phyloP scores from a whole-genome alignment of 106 monocot species.

The Dioscorea alata region DNA sequence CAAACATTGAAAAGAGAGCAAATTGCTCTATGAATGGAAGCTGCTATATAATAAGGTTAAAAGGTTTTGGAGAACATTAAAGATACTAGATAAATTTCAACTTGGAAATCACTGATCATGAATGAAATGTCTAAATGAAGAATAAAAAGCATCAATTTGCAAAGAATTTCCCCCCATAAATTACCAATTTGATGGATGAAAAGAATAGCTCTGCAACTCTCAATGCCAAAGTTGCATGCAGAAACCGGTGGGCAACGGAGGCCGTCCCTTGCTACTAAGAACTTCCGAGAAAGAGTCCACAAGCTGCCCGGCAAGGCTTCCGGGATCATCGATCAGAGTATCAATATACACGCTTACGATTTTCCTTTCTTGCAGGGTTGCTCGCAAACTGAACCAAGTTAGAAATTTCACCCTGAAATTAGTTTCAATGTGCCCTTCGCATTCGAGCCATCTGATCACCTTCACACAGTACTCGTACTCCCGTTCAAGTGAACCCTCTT shows the following conservation, averaged over 20 bases:
- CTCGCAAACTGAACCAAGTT: conserved; percentile 47
- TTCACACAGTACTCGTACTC: conserved; percentile 70
- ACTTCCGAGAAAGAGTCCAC: conserved; percentile 75
- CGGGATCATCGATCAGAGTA: conserved; percentile 75
- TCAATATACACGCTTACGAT: conserved; percentile 70
- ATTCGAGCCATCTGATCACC: conserved; percentile 59
- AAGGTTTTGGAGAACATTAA: too few species aligned
- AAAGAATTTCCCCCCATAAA: conserved; percentile 8
- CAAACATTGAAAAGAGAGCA: too few species aligned
- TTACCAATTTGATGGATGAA: not conserved
- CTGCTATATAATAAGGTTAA: too few species aligned
- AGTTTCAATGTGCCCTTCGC: conserved; percentile 43
- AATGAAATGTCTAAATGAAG: conserved; percentile 13
- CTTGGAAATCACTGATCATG: not conserved
- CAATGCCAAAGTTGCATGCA: conserved; percentile 85
- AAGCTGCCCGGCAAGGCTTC: conserved; percentile 80
- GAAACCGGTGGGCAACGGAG: conserved; percentile 45
- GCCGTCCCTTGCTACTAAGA: conserved; percentile 48
- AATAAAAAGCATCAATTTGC: conserved; percentile 15
- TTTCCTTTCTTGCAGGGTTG: conserved; percentile 66
- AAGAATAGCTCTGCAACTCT: not conserved
- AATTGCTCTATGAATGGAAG: too few species aligned
- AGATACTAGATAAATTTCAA: too few species aligned
- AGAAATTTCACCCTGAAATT: conserved; percentile 47
- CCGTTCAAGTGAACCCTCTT: conserved; percentile 29